These are phyloP conservation scores for Starmerella bombicola DNA, from an alignment of 805 yeast genomes.

Conservation along the genomic window DNA sequence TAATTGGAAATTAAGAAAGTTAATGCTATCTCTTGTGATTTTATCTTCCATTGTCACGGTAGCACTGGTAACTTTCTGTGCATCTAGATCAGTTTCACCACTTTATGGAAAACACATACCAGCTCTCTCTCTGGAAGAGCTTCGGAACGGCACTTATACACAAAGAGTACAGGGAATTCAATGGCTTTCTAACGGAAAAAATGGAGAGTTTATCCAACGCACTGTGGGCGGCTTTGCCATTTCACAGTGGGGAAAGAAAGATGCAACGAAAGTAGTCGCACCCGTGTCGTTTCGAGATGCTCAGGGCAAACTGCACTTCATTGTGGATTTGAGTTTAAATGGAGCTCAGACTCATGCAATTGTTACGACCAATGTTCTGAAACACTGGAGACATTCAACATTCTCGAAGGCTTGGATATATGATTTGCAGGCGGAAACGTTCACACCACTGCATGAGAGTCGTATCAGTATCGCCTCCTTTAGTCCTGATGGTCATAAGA, in stretches of 20 bases:
- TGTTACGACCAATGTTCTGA: slow-evolving; percentile 38
- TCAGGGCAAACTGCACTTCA: slow-evolving; percentile 24
- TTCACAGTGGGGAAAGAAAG: slow-evolving; percentile 34
- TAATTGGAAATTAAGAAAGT: too few species aligned
- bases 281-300: slow-evolving; percentile 32
- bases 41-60: too few species aligned
- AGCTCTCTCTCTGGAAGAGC: slow-evolving; percentile 15
- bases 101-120: too few species aligned
- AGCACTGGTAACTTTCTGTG: too few species aligned
- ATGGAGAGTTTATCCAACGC: slow-evolving; percentile 17
- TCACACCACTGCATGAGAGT: slow-evolving; percentile 25
- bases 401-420: slow-evolving; percentile 49
- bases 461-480: slow-evolving; percentile 48
- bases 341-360: slow-evolving; percentile 40
- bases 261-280: slow-evolving; percentile 9
- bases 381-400: slow-evolving; percentile 61
- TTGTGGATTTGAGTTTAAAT: slow-evolving; percentile 37
- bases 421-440: slow-evolving; percentile 33
- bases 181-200: slow-evolving; percentile 19
- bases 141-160: slow-evolving; percentile 17
- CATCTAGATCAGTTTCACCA: too few species aligned
- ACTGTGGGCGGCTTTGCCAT: slow-evolving; percentile 20
- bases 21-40: too few species aligned
- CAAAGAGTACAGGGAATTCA: slow-evolving; percentile 5
- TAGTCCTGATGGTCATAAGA: slow-evolving; percentile 56